phyloP scores from a whole-genome alignment of 306 rosid genomes.

The Calophaca sinica region DNA sequence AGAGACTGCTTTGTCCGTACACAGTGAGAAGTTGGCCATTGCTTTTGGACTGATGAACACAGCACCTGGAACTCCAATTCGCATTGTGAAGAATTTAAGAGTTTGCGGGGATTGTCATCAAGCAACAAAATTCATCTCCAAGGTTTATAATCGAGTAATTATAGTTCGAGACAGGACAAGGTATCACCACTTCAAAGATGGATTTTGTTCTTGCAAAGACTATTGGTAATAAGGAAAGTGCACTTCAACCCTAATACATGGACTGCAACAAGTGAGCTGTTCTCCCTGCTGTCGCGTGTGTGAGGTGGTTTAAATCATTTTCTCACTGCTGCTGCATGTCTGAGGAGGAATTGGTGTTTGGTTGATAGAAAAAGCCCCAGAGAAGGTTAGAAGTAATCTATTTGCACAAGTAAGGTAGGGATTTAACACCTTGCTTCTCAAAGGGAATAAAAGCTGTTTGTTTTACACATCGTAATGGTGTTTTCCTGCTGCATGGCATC shows the following conservation, averaged over 20 bases:
- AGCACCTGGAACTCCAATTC: conserved; percentile 57
- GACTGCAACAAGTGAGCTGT: background rate
- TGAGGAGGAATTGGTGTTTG: background rate
- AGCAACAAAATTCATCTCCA: conserved; percentile 63
- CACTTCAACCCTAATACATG: conserved; percentile 3
- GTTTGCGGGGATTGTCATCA: conserved; percentile 64
- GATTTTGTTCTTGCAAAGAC: conserved; percentile 65
- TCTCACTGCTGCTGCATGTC: conserved; percentile 4
- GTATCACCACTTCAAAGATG: conserved; percentile 63
- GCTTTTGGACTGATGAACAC: conserved; percentile 67
- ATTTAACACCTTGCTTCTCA: background rate
- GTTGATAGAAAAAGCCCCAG: background rate
- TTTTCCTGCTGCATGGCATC: background rate
- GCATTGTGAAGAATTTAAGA: conserved; percentile 66
- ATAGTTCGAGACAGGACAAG: conserved; percentile 64
- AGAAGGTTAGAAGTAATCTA: background rate
- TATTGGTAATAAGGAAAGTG: conserved; percentile 51
- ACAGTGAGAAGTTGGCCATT: conserved; percentile 70
- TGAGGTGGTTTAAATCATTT: background rate
- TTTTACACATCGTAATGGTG: background rate
- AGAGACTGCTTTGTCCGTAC: conserved; percentile 58
- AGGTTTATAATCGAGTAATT: conserved; percentile 54
- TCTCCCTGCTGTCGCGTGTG: conserved; percentile 1
- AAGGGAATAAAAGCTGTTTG: background rate
- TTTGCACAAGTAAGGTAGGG: background rate